Evolutionary conservation across 768 basidiomycete species (phyloP), one percentile per base, ranked within the genome.

Genomic region (Baorangia bicolor): DNA sequence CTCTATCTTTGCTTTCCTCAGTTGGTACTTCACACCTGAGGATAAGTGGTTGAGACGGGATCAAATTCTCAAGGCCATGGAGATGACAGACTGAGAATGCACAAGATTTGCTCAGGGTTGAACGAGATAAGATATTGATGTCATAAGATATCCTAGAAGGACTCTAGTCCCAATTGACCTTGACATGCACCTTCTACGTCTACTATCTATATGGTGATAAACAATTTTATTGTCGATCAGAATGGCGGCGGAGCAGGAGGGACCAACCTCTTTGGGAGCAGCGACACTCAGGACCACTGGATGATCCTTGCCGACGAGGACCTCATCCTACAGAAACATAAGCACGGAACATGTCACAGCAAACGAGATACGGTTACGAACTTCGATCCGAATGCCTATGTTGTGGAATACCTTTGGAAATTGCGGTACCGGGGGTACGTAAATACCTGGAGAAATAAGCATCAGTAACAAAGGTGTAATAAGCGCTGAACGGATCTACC

Each of bases 321-420:
- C 83, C 61, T 92, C 90, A 58, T 94, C 91, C 84, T 79, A 55
- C 25, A 31, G 5, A 21, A 34, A 35, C 58, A 34, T 65, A 39
- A 55, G 42, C 27, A 54, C 40, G 48, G 53, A 52, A 46, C 38
- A 47, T 45, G 45, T 18, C 43, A 10, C 12, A 30, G 8, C 10
- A 46, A 35, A 34, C 41, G 21, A 37, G 40, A 27, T 38, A 43
- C 8, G 18, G 23, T 35, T 30, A 57, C 60, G 38, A 53, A 87
- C 90, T 80, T 96, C 96, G 64, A 99, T 93, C 43, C 96, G 85
- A 56, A 98, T 87, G 8, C 92, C 94, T 28, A 97, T 81, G 59
- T 93, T 89, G 62, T 96, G 94, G 72, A 94, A 98, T 49, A 83
- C 82, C 60, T 82, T 88, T 3, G 96, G 97, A 70, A 92, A 98